Evolutionary conservation across 371 early-diverging fungal species (phyloP), one percentile per base, ranked within the genome.

Genomic region (Actinomortierella ambigua): DNA sequence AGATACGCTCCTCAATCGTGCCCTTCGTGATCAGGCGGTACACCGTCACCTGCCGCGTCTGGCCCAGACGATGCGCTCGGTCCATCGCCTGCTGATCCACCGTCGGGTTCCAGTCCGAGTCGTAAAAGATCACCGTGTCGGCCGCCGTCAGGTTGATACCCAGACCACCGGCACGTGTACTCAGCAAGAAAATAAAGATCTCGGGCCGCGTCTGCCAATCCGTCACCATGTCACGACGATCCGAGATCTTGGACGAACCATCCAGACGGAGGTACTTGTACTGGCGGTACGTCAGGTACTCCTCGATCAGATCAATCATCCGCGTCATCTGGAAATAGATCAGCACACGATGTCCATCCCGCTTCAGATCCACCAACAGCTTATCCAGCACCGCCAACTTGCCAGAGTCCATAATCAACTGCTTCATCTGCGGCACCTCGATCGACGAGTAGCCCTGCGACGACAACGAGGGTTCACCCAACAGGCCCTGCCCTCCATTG

Each of bases 101-200:
- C 0, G 94, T 95, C 8, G 99, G 99, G 73, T 99, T 99, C 96
- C 98, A 99, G 80, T 99, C 99, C 52, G 90, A 90, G 79, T 99
- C 99, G 75, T 96, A 99, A 78, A 99, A 95, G 69, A 99, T 98
- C 26, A 98, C 98, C 0, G 99, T 99, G 77, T 99, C 99, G 0
- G 99, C 99, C 2, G 99, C 99, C 0, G 99, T 99, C 69, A 99
- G 84, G 75, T 99, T 99, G 75, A 99, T 94, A 63, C 99, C 99
- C 40, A 99, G 84, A 14, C 99, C 99, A 69, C 99, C 99, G 22
- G 99, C 99, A 57, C 99, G 88, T 4, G 99, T 99, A 76, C 93
- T 93, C 44, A 99, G 88, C 76, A 99, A 77, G 75, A 99, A 99
- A 29, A 98, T 94, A 73, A 99, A 99, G 43, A 92, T 88, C 65